Evolutionary conservation across 106 monocot genomes (phyloP).

Genomic region (Dioscorea zingiberensis): DNA sequence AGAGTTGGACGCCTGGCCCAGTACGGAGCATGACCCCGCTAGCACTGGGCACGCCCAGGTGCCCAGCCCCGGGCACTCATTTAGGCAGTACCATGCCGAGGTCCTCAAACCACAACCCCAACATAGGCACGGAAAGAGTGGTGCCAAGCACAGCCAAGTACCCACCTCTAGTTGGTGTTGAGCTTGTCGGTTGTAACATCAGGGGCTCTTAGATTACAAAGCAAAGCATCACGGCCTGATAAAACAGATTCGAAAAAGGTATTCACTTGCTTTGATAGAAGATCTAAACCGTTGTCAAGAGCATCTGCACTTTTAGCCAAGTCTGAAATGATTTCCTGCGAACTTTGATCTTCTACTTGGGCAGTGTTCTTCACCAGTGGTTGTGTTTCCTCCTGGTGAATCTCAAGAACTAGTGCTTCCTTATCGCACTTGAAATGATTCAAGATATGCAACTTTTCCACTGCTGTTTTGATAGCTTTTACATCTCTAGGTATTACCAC

Average conservation of each 20-base stretch:
- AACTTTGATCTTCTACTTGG: background rate
- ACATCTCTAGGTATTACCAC: conserved; percentile 38
- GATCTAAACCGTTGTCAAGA: conserved; percentile 39
- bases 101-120: no score
- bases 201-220: conserved; percentile 48
- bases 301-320: conserved; percentile 25
- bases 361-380: background rate
- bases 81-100: no score
- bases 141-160: no score
- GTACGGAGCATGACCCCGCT: no score
- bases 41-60: no score
- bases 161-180: no score
- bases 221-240: conserved; percentile 65
- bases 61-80: no score
- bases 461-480: conserved; percentile 34
- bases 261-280: conserved; percentile 45
- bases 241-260: conserved; percentile 68
- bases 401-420: conserved; percentile 1
- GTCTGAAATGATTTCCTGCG: conserved; percentile 10
- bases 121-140: no score
- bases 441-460: conserved; percentile 18
- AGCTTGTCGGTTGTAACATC: no score
- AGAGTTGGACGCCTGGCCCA: no score
- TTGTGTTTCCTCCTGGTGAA: background rate
- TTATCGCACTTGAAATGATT: background rate